These are phyloP conservation scores for Turritis glabra DNA, from an alignment of 345 rosid genomes.

Conservation along the genomic window DNA sequence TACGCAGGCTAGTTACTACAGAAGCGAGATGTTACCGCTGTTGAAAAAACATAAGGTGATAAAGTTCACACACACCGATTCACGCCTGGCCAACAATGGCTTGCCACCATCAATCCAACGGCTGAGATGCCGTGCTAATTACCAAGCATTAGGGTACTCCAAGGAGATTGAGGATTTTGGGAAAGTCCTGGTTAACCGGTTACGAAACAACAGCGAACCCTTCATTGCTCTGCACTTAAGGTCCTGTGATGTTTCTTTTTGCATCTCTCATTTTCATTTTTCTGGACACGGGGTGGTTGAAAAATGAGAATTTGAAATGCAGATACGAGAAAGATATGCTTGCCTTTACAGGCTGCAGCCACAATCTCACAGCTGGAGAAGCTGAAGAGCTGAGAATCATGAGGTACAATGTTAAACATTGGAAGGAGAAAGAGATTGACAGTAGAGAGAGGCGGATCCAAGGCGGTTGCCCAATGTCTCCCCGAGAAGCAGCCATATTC, in stretches of 20 bases:
- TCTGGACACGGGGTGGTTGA: neutral
- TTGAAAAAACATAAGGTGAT: conserved; percentile 81
- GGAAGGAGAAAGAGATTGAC: conserved; percentile 99
- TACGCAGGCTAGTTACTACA: conserved; percentile 89
- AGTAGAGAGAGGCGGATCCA: conserved; percentile 61
- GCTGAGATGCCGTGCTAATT: conserved; percentile 95
- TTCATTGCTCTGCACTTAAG: conserved; percentile 89
- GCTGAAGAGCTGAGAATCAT: conserved; percentile 72
- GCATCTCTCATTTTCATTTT: neutral
- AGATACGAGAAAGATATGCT: conserved; percentile 99
- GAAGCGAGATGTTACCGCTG: conserved; percentile 64
- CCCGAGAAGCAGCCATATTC: conserved; percentile 92
- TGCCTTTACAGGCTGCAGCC: conserved; percentile 96
- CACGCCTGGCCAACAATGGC: conserved; percentile 88
- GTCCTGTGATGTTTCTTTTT: conserved; percentile 23
- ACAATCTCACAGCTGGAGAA: conserved; percentile 76
- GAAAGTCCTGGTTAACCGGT: conserved; percentile 59
- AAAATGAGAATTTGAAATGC: conserved; percentile 20
- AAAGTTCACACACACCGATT: conserved; percentile 87
- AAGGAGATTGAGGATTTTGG: conserved; percentile 80
- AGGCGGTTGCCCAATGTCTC: conserved; percentile 98
- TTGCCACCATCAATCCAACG: conserved; percentile 73
- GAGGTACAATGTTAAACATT: conserved; percentile 81
- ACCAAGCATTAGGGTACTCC: conserved; percentile 67
- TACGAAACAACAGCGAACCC: conserved; percentile 68